Conservation (phyloP, 2,329 filamentous ascomycete genomes). For the Chlorencoelia australis region DNA sequence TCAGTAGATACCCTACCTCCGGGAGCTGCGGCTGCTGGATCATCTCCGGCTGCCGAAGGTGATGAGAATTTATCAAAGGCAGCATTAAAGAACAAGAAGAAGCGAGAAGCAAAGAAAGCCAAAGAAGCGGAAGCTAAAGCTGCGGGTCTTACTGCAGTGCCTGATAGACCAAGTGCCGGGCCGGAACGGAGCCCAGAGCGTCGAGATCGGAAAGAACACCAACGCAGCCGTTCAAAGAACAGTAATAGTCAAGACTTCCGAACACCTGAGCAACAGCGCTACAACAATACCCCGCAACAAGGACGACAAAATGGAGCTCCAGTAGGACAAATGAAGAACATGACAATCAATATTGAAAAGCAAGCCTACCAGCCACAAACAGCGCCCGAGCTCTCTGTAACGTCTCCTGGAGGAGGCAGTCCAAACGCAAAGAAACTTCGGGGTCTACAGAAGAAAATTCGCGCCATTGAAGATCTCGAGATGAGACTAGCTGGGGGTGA, state of each 20-base stretch:
- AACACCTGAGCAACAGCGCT: constrained; percentile 36
- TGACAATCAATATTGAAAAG: constrained; percentile 20
- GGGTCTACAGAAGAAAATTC: constrained; percentile 90
- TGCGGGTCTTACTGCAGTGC: constrained; percentile 28
- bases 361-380: constrained; percentile 17
- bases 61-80: constrained; percentile 69
- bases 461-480: constrained; percentile 95
- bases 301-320: constrained; percentile 18
- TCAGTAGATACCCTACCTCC: constrained; percentile 53
- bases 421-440: constrained; percentile 92
- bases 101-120: constrained; percentile 84
- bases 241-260: constrained; percentile 34
- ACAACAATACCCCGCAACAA: constrained; percentile 37
- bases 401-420: constrained; percentile 44
- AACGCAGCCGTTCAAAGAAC: constrained; percentile 43
- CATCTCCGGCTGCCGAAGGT: constrained; percentile 47
- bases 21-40: constrained; percentile 58
- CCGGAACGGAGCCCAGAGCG: constrained; percentile 30
- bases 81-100: constrained; percentile 96
- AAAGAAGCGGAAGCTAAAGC: constrained; percentile 65
- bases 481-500: constrained; percentile 91
- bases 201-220: constrained; percentile 41
- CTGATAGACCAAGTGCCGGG: constrained; percentile 20
- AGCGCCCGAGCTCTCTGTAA: constrained; percentile 40
- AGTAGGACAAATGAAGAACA: constrained; percentile 25